Evolutionary conservation across 495 filamentous ascomycete genomes (phyloP).

Genomic region (Chlorociboria aeruginascens): DNA sequence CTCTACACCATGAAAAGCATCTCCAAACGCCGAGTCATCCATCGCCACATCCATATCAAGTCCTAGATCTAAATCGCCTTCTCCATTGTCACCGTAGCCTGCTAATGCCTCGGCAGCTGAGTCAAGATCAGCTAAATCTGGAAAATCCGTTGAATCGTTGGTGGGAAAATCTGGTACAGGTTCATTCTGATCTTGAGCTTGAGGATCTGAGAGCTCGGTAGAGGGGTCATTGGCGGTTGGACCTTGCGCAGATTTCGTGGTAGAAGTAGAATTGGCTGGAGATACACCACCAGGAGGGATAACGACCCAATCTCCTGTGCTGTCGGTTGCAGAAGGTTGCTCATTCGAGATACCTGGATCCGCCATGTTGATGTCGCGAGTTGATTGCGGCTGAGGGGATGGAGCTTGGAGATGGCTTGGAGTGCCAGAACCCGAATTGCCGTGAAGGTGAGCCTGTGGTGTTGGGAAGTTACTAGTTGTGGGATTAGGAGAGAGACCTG

Average conservation of each 20-base stretch:
- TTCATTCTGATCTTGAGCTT: not conserved
- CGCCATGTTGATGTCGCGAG: constrained; percentile 31
- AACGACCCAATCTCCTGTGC: constrained; percentile 40
- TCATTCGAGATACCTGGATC: constrained; percentile 9
- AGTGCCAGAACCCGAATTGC: not conserved
- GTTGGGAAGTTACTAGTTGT: constrained; percentile 30
- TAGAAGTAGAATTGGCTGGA: constrained; percentile 14
- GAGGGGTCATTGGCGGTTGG: not conserved
- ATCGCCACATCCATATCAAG: constrained; percentile 34
- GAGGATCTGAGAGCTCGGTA: not conserved
- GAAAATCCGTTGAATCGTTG: constrained; percentile 31
- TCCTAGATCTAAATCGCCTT: constrained; percentile 27
- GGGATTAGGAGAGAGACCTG: constrained; percentile 38
- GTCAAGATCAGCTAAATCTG: constrained; percentile 34
- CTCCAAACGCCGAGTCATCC: constrained; percentile 44
- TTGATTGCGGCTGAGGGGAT: not conserved
- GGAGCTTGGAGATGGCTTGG: not conserved
- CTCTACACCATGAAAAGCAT: constrained; percentile 41
- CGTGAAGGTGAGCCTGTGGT: not conserved
- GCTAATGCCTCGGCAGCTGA: constrained; percentile 28
- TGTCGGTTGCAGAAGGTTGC: constrained; percentile 19
- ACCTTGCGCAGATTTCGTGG: not conserved
- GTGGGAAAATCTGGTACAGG: constrained; percentile 20
- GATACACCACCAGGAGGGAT: constrained; percentile 34
- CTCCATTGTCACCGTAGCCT: constrained; percentile 14